Evolutionary conservation across 352 stramenopile species (phyloP).

Genomic region (Hyaloperonospora brassicae): DNA sequence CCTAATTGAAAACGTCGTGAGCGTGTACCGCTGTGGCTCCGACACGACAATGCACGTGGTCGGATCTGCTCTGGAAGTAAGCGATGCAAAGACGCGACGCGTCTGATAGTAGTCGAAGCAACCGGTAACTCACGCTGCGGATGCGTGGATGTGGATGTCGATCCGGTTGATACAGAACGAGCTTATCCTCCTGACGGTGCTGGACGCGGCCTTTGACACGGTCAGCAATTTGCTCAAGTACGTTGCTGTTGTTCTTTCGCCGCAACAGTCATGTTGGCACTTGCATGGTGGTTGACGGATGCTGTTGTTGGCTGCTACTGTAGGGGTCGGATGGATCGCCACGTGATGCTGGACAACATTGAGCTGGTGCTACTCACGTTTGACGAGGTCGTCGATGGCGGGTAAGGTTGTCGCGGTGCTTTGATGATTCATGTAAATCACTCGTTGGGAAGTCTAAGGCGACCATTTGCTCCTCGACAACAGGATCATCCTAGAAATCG

Average conservation of each 20-base stretch:
- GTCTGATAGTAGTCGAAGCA: not conserved
- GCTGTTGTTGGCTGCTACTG: not conserved
- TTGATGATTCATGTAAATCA: not conserved
- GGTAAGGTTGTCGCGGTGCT: conserved; percentile 29
- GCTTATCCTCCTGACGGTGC: conserved; percentile 78
- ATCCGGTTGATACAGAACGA: conserved; percentile 60
- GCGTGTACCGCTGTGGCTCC: conserved; percentile 81
- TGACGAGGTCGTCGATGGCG: conserved; percentile 87
- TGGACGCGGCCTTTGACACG: conserved; percentile 80
- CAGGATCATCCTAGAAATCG: conserved; percentile 84
- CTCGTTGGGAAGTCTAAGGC: not conserved
- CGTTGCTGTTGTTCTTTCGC: conserved; percentile 11
- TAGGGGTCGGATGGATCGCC: conserved; percentile 78
- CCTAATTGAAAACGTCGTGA: conserved; percentile 86
- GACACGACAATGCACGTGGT: conserved; percentile 87
- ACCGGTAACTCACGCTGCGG: too few relatives aligned
- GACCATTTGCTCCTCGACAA: not conserved
- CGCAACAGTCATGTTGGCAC: not conserved
- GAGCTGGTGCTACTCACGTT: conserved; percentile 85
- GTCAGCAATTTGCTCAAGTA: conserved; percentile 83
- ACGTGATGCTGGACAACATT: conserved; percentile 88
- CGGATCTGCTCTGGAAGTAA: conserved; percentile 70
- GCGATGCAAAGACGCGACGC: not conserved
- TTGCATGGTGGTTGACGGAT: not conserved
- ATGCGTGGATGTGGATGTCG: not conserved